These are phyloP conservation scores for Ceratobasidium theobromae DNA, from an alignment of 1,284 basidiomycete species.

Conservation along the genomic window DNA sequence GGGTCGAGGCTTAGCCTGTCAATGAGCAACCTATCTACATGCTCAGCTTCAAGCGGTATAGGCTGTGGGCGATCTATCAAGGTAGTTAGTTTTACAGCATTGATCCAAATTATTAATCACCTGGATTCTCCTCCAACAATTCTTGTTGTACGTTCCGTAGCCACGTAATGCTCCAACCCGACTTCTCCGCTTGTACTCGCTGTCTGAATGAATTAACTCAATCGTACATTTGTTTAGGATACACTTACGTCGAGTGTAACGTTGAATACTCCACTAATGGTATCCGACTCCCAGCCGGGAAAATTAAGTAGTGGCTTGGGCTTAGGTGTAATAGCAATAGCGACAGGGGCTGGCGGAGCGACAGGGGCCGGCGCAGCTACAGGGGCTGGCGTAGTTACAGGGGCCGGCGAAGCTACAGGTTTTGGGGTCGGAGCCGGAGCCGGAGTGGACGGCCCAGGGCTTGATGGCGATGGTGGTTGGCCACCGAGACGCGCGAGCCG, in stretches of 20 bases:
- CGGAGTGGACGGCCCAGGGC: background rate
- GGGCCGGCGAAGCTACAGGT: constrained; percentile 36
- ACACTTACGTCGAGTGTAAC: constrained; percentile 77
- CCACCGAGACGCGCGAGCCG: constrained; percentile 76
- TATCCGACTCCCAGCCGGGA: constrained; percentile 70
- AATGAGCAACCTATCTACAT: constrained; percentile 82
- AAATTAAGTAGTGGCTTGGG: constrained; percentile 55
- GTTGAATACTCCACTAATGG: constrained; percentile 67
- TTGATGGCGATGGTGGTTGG: constrained; percentile 35
- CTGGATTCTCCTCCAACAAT: constrained; percentile 62
- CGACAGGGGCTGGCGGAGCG: constrained; percentile 32
- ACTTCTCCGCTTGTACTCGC: constrained; percentile 69
- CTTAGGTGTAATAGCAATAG: too few species aligned
- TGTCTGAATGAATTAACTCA: constrained; percentile 42
- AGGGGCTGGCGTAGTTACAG: constrained; percentile 37
- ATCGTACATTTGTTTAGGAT: background rate
- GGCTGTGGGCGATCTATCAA: constrained; percentile 39
- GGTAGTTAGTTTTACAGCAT: constrained; percentile 22
- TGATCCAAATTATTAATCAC: constrained; percentile 47
- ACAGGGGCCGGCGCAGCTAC: constrained; percentile 41
- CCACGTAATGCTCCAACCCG: constrained; percentile 76
- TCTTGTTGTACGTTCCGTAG: constrained; percentile 78
- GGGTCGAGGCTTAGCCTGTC: constrained; percentile 84
- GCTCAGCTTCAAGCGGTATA: constrained; percentile 54
- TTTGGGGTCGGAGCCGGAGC: constrained; percentile 45